Conservation (phyloP, 352 stramenopile species). For the Phytophthora boehmeriae region DNA sequence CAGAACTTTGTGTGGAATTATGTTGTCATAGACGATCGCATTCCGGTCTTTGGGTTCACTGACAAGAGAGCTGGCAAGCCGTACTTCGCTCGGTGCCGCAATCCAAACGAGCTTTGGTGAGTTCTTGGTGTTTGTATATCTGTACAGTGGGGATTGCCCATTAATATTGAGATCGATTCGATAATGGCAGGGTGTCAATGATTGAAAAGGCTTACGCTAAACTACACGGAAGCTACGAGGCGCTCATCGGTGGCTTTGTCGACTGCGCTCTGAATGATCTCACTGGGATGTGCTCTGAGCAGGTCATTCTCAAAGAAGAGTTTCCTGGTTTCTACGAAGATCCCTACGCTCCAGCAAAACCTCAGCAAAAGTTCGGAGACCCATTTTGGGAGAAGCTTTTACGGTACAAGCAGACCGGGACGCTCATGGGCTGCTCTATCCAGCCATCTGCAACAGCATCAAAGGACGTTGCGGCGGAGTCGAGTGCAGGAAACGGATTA, state of each 20-base stretch:
- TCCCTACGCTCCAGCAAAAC: constrained; percentile 50
- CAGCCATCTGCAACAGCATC: constrained; percentile 66
- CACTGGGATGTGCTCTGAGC: constrained; percentile 89
- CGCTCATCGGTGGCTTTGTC: constrained; percentile 90
- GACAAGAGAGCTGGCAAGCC: constrained; percentile 84
- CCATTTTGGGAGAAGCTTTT: constrained; percentile 84
- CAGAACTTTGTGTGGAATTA: constrained; percentile 92
- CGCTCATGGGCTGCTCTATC: constrained; percentile 92
- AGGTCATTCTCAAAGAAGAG: constrained; percentile 86
- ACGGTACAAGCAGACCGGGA: constrained; percentile 81
- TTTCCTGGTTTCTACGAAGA: constrained; percentile 83
- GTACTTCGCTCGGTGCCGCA: constrained; percentile 83
- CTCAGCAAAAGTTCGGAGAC: constrained; percentile 55
- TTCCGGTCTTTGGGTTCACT: constrained; percentile 86
- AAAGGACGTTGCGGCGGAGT: constrained; percentile 71
- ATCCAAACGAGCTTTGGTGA: constrained; percentile 90
- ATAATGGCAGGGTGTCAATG: constrained; percentile 70
- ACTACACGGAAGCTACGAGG: constrained; percentile 89
- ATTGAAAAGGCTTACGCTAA: constrained; percentile 95
- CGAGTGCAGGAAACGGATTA: constrained; percentile 79
- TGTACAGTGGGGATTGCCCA: neutral
- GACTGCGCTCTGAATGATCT: constrained; percentile 91
- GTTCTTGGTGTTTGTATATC: constrained; percentile 1
- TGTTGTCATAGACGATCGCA: constrained; percentile 91
- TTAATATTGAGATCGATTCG: neutral